phyloP scores from a whole-genome alignment of 179 eudicot species.

The Nepenthes alata region DNA sequence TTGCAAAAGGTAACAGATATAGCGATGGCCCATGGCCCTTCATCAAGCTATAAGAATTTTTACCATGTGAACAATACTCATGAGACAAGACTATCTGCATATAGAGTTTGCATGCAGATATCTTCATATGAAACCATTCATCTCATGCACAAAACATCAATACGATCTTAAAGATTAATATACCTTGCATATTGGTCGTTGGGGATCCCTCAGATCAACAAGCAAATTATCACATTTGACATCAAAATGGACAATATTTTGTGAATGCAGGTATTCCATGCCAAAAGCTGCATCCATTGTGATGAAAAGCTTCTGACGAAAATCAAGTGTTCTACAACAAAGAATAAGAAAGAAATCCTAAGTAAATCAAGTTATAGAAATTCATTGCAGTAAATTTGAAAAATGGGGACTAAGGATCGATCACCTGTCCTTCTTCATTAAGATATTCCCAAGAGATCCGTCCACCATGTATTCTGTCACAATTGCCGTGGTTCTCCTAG shows the following conservation, averaged over 20 bases:
- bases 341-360: slow-evolving; percentile 3
- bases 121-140: too few relatives aligned
- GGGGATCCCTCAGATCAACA: slow-evolving; percentile 79
- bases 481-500: slow-evolving; percentile 87
- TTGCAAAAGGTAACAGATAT: too few relatives aligned
- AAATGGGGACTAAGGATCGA: neutral
- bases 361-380: neutral
- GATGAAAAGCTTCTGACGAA: slow-evolving; percentile 66
- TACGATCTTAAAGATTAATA: neutral
- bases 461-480: slow-evolving; percentile 91
- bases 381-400: neutral
- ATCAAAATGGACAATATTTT: slow-evolving; percentile 85
- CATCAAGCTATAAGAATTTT: too few relatives aligned
- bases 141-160: neutral
- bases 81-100: too few relatives aligned
- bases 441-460: slow-evolving; percentile 79
- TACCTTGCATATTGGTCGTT: slow-evolving; percentile 87
- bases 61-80: too few relatives aligned
- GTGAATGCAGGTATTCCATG: slow-evolving; percentile 86
- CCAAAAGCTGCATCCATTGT: slow-evolving; percentile 94
- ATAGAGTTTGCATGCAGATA: too few relatives aligned
- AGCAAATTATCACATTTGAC: slow-evolving; percentile 90
- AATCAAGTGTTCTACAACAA: slow-evolving; percentile 53
- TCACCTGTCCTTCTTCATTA: slow-evolving; percentile 74
- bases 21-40: too few relatives aligned